Base-by-base conservation (phyloP, 345 rosid species). In the Populus davidiana region DNA sequence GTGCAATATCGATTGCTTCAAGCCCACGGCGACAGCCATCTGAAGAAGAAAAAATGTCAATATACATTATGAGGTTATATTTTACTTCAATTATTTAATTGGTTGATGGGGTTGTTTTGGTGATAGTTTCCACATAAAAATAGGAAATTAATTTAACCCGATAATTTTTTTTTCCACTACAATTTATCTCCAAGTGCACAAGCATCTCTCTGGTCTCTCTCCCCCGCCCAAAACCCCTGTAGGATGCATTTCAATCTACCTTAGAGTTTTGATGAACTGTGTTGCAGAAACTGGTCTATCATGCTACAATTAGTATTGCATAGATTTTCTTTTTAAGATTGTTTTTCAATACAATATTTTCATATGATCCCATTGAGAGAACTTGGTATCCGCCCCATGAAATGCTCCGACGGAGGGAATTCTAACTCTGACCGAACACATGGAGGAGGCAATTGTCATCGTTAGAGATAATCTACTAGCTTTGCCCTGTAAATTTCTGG, bases 1-100 rank as follows among this genome's bases (percentile, higher is more conserved):
- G 23, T 90, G 97, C 93, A 93, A 93, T 82, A 92, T 95, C 62
- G 92, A 87, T 87, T 95, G 98, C 84, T 95, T 95, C 87, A 91
- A 79, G 91, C 92, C 97, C 33, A 89, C 94, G 0, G 81, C 90
- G 43, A 83, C 97, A 47, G 82, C 89, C 39, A 41, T 82, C 50
- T 88, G 72, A 81, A 79, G 79, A 81, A 29, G 80, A 61, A 50
- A 80, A 70, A 77, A 50, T 73, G 84, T 77, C 74, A 44, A 76
- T 81, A 81, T 61, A 68, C 71, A 41, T 47, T 73, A 74, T 69
- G 78, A 65, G 73, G 77, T 74, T 80, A 77, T 74, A 65, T 62
- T 83, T 80, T 67, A 66, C 75, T 80, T 77, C 50, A 20, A 49
- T 76, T 68, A 73, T 70, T 78, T 74, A 36, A 67, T 80, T 75